Percentiles rank a stretch among this genome's conserved stretches.
Evolutionary conservation across 1,284 basidiomycete species (phyloP).

Genomic region (Sanghuangporus sanghuang): DNA sequence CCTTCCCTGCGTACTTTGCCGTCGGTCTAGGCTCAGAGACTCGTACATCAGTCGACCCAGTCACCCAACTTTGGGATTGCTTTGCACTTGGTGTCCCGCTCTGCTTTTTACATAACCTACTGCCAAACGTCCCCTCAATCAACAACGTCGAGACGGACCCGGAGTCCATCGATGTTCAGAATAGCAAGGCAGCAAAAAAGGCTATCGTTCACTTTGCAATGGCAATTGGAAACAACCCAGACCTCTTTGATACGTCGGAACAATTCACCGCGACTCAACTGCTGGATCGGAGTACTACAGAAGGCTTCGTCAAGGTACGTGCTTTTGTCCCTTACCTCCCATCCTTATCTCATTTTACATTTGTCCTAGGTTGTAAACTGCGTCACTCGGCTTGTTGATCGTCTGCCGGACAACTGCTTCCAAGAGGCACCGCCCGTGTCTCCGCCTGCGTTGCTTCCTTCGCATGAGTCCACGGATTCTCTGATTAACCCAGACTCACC

Average conservation of each 20-base stretch:
- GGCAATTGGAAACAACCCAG: slow-evolving; percentile 43
- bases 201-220: slow-evolving; percentile 77
- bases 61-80: slow-evolving; percentile 91
- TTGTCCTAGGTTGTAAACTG: slow-evolving; percentile 76
- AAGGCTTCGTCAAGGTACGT: slow-evolving; percentile 90
- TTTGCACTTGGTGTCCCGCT: slow-evolving; percentile 92
- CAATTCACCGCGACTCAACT: slow-evolving; percentile 84
- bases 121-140: slow-evolving; percentile 64
- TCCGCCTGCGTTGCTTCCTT: slow-evolving; percentile 42
- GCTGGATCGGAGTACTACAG: slow-evolving; percentile 87
- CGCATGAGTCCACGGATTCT: slow-evolving; percentile 58
- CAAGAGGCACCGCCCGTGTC: slow-evolving; percentile 58
- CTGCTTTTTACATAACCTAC: slow-evolving; percentile 92
- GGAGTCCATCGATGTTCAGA: slow-evolving; percentile 58
- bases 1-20: slow-evolving; percentile 66
- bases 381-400: slow-evolving; percentile 83
- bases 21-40: slow-evolving; percentile 50
- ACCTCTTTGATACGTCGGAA: slow-evolving; percentile 57
- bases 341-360: slow-evolving; percentile 3
- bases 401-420: slow-evolving; percentile 72
- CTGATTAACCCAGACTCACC: slow-evolving; percentile 39
- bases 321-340: background rate
- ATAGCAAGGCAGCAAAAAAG: slow-evolving; percentile 74
- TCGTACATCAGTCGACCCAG: slow-evolving; percentile 76
- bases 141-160: slow-evolving; percentile 63